phyloP scores from a whole-genome alignment of 2,329 filamentous ascomycete genomes.

The Fusarium gaditjirri region DNA sequence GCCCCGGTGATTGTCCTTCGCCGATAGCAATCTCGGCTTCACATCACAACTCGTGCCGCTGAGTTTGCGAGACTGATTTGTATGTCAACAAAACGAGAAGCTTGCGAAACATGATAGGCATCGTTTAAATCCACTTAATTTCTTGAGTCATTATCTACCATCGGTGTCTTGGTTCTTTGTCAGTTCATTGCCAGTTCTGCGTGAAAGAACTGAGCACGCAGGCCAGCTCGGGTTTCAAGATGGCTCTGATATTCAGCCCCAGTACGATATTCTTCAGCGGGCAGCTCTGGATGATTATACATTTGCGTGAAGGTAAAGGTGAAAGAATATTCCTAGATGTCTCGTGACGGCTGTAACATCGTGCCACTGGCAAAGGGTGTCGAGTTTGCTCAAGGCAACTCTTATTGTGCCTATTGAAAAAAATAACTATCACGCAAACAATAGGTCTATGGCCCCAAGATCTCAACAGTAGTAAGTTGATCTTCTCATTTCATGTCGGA shows the following conservation, averaged over 20 bases:
- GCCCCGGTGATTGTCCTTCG: background rate
- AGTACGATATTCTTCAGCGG: background rate
- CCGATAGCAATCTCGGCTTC: background rate
- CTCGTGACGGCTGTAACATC: background rate
- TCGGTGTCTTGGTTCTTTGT: background rate
- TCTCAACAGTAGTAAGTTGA: background rate
- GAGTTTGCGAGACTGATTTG: background rate
- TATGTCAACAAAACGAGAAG: background rate
- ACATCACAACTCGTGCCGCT: background rate
- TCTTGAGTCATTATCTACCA: background rate
- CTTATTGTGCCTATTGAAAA: constrained; percentile 12
- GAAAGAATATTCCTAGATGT: background rate
- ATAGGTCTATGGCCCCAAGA: background rate
- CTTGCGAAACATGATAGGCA: background rate
- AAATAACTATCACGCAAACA: background rate
- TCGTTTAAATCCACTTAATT: background rate
- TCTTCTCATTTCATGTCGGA: background rate
- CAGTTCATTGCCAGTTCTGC: background rate
- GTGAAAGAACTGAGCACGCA: background rate
- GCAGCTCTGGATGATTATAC: background rate
- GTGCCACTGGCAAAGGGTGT: background rate
- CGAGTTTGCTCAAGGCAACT: constrained; percentile 1
- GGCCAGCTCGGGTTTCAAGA: background rate
- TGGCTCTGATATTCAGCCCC: background rate
- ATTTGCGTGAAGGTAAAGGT: background rate